Evolutionary conservation across 83 land plant genomes (phyloP), one percentile per base, ranked within the genome.

Genomic region (Thuja plicata): DNA sequence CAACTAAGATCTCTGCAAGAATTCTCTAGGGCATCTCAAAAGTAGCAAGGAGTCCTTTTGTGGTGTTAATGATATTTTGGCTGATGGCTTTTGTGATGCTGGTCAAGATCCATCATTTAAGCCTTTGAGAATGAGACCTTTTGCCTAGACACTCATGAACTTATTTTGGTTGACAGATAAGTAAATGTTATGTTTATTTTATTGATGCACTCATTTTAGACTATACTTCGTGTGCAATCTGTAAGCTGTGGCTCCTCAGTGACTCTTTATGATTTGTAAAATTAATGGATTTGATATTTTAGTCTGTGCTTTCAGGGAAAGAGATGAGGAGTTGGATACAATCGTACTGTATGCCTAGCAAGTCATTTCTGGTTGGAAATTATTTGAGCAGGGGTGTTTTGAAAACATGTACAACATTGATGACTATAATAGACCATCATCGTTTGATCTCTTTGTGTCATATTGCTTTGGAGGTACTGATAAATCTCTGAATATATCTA

Each of bases 81-180:
- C 92, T 30, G 99, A 98, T 96, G 99, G 99, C 8, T 98, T 98
- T 87, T 98, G 96, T 94, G 99, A 98, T 94, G 99, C 97, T 34
- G 99, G 99, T 7, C 97, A 99, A 52, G 99, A 96, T 84, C 96
- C 94, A 34, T 97, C 99, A 43, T 97, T 97, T 93, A 92, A 89
- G 91, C 88, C 35, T 95, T 94, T 91, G 99, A 97, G 83, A 90
- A 89, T 71, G 88, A 96, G 77, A 89, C 77, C 88, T 84, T 93
- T 52, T 92, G 88, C 85, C 88, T 94, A 78, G 94, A 95, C 38
- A 94, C 95, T 77, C 96, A 99, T 87, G 99, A 98, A 91, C 93
- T 98, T 45, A 97, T 98, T 89, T 95, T 98, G 60, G 91, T 98
- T 76, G 99, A 98, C 92, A 97, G 99, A 99, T 98, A 78, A 66